A percentile compares a stretch with the other conserved stretches of the same genome.
Evolutionary conservation across 352 stramenopile species (phyloP).

Genomic region (Phytopythium kandeliae): DNA sequence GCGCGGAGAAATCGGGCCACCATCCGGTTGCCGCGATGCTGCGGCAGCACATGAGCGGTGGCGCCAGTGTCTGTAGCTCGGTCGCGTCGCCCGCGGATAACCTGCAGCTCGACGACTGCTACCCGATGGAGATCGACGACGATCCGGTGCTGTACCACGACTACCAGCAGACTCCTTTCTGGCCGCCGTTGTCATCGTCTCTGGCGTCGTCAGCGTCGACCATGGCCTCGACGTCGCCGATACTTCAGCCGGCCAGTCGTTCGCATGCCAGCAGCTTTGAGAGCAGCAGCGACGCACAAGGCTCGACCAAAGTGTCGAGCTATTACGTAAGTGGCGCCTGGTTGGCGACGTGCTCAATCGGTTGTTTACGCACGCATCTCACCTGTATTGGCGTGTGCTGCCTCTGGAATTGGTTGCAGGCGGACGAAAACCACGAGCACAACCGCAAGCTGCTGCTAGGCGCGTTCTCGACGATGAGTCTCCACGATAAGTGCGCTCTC

Average conservation of each 20-base stretch:
- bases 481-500: slow-evolving; percentile 83
- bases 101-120: slow-evolving; percentile 10
- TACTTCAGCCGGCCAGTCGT: slow-evolving; percentile 1
- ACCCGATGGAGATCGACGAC: slow-evolving; percentile 50
- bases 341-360: neutral
- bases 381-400: too few relatives aligned
- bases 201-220: slow-evolving; percentile 2
- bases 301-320: slow-evolving; percentile 23
- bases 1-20: slow-evolving; percentile 74
- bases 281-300: slow-evolving; percentile 18
- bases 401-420: slow-evolving; percentile 15
- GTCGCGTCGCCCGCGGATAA: slow-evolving; percentile 8
- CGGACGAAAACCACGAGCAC: slow-evolving; percentile 70
- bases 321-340: slow-evolving; percentile 37
- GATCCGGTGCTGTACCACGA: slow-evolving; percentile 20
- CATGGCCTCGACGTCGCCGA: neutral
- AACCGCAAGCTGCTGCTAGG: slow-evolving; percentile 80
- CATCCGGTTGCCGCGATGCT: slow-evolving; percentile 37
- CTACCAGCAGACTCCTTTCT: neutral
- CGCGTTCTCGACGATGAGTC: slow-evolving; percentile 85
- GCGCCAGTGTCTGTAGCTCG: neutral
- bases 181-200: neutral
- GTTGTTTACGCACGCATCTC: too few relatives aligned
- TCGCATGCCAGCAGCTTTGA: slow-evolving; percentile 29
- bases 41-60: slow-evolving; percentile 32